These are phyloP conservation scores for Hypoxylon sp. DNA, from an alignment of 2,329 filamentous ascomycete genomes.

Conservation along the genomic window DNA sequence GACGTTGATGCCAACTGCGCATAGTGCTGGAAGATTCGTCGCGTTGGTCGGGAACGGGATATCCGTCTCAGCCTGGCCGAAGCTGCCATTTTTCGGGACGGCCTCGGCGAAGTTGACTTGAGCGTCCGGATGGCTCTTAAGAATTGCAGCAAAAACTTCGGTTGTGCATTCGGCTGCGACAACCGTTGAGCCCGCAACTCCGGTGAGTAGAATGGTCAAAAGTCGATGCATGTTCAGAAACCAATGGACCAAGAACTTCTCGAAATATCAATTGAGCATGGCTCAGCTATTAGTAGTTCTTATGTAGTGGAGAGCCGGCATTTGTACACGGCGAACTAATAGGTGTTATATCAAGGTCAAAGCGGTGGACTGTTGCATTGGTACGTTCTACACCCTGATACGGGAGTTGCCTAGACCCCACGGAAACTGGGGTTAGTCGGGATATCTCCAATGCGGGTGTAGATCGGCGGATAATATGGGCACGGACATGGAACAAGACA, in stretches of 20 bases:
- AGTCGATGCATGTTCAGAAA: constrained; percentile 36
- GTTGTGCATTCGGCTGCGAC: constrained; percentile 45
- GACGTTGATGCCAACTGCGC: constrained; percentile 52
- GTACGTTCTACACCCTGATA: constrained; percentile 10
- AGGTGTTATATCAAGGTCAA: neutral
- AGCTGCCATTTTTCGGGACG: constrained; percentile 49
- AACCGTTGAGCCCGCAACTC: constrained; percentile 36
- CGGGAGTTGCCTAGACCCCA: neutral
- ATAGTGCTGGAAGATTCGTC: constrained; percentile 51
- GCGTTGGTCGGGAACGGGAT: constrained; percentile 47
- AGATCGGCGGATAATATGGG: constrained; percentile 19
- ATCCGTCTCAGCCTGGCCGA: constrained; percentile 44
- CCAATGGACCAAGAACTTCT: constrained; percentile 1
- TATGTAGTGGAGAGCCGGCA: constrained; percentile 11
- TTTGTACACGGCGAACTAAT: constrained; percentile 2
- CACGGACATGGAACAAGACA: no score
- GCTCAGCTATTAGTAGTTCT: neutral
- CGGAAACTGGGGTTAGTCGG: constrained; percentile 19
- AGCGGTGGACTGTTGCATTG: constrained; percentile 24
- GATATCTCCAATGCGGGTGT: constrained; percentile 8
- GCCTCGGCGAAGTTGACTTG: constrained; percentile 48
- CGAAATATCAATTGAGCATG: constrained; percentile 3
- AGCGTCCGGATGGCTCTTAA: constrained; percentile 42
- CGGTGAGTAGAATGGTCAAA: constrained; percentile 12
- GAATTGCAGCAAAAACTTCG: constrained; percentile 45